These are phyloP conservation scores for Solanum dulcamara DNA, from an alignment of 257 asterid species.

Conservation along the genomic window DNA sequence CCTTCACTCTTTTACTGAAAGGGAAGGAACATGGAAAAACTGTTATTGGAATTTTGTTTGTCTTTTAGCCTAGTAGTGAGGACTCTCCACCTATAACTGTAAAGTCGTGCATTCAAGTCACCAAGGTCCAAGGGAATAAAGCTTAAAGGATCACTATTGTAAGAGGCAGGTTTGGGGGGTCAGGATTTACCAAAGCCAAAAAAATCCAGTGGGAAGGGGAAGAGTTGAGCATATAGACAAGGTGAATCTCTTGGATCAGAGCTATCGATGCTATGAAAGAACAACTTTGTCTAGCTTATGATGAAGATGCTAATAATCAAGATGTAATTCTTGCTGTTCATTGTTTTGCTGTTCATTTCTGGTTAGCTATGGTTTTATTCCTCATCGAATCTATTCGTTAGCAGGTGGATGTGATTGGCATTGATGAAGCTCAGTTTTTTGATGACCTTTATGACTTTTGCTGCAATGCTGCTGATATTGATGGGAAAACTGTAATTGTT, in stretches of 20 bases:
- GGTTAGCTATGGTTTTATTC: neutral
- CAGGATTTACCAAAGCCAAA: neutral
- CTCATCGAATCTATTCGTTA: neutral
- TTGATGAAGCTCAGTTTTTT: constrained; percentile 84
- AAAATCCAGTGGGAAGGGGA: neutral
- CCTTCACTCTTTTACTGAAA: neutral
- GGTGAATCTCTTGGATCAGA: neutral
- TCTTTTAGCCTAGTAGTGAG: neutral
- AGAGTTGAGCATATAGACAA: neutral
- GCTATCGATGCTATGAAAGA: neutral
- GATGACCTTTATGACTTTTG: constrained; percentile 81
- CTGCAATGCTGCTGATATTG: constrained; percentile 63
- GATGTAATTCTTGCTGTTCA: neutral
- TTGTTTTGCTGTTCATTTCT: neutral
- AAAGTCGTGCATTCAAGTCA: neutral
- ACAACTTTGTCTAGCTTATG: neutral
- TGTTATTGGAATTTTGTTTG: neutral
- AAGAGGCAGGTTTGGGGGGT: too few relatives aligned
- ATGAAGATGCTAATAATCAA: neutral
- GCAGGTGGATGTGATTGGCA: constrained; percentile 86
- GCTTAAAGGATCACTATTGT: too few relatives aligned
- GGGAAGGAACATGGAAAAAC: neutral
- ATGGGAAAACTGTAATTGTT: constrained; percentile 55
- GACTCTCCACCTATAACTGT: neutral
- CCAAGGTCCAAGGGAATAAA: too few relatives aligned